Percentiles rank a stretch among this genome's conserved stretches.
Evolutionary conservation across 2,329 filamentous ascomycete species (phyloP).

Genomic region (Aspergillus phoenicis): DNA sequence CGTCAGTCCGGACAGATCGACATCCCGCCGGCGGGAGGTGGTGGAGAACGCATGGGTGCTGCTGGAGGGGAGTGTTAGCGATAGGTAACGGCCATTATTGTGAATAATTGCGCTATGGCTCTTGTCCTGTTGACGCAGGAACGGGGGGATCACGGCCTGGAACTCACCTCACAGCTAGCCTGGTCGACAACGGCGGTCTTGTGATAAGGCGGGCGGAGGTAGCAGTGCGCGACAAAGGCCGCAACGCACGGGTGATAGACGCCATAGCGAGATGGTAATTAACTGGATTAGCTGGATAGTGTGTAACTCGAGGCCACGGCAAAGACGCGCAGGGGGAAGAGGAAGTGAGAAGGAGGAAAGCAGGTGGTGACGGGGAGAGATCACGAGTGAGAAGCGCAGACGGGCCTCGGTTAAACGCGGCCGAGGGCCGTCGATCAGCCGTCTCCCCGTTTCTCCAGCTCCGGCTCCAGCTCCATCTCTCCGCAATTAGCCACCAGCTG

Average conservation of each 20-base stretch:
- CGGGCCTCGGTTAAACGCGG: conserved; percentile 7
- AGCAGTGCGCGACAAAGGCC: conserved; percentile 47
- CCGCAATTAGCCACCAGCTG: neutral
- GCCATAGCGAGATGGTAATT: conserved; percentile 44
- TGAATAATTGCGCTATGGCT: neutral
- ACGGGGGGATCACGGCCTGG: neutral
- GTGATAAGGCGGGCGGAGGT: conserved; percentile 43
- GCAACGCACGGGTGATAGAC: conserved; percentile 50
- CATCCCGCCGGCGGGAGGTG: conserved; percentile 58
- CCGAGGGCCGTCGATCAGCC: conserved; percentile 7
- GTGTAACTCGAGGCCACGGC: neutral
- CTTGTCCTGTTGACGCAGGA: neutral
- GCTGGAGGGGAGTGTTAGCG: neutral
- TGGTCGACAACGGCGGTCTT: conserved; percentile 40
- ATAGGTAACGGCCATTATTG: too few relatives aligned
- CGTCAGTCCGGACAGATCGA: conserved; percentile 73
- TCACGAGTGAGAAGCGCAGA: neutral
- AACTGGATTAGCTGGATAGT: neutral
- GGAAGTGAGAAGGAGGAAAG: conserved; percentile 30
- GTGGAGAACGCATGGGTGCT: conserved; percentile 62
- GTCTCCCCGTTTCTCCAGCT: neutral
- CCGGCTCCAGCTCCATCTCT: neutral
- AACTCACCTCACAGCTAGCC: conserved; percentile 45
- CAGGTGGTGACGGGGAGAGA: conserved; percentile 43
- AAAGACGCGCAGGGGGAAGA: neutral